Evolutionary conservation across 805 yeast species (phyloP).

Genomic region (Saturnispora galanensis): DNA sequence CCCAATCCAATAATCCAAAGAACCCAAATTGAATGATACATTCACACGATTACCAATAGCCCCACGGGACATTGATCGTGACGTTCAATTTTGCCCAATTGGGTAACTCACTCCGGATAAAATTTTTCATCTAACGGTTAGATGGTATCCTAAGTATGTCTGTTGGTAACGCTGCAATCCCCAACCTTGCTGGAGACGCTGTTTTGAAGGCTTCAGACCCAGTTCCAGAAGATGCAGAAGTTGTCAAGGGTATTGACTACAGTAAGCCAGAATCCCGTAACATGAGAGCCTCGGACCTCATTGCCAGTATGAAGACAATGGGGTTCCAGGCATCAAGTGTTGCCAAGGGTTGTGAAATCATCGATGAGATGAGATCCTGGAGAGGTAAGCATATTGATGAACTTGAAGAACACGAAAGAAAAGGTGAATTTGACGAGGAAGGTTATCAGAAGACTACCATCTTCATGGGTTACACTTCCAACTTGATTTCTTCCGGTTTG

Average conservation of each 20-base stretch:
- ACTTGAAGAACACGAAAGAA: constrained; percentile 57
- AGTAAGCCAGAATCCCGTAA: constrained; percentile 65
- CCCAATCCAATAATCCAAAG: no score
- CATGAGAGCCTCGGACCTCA: constrained; percentile 69
- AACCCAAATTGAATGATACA: no score
- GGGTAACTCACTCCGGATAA: no score
- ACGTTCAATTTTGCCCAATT: background rate
- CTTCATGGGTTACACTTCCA: constrained; percentile 93
- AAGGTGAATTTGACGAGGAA: constrained; percentile 67
- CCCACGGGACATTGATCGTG: background rate
- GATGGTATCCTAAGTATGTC: constrained; percentile 11
- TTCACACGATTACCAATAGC: background rate
- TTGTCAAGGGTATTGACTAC: constrained; percentile 86
- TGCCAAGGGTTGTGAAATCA: constrained; percentile 83
- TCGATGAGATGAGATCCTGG: constrained; percentile 89
- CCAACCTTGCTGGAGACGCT: constrained; percentile 79
- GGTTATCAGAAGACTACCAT: constrained; percentile 82
- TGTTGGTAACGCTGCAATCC: constrained; percentile 29
- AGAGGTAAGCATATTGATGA: constrained; percentile 69
- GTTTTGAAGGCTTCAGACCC: constrained; percentile 81
- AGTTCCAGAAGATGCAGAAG: constrained; percentile 68
- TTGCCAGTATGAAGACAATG: constrained; percentile 82
- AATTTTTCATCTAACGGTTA: background rate
- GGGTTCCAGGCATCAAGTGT: constrained; percentile 93
- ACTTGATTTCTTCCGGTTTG: constrained; percentile 87